phyloP scores from a whole-genome alignment of 768 basidiomycete species.

The Leucosporidium yakuticum region DNA sequence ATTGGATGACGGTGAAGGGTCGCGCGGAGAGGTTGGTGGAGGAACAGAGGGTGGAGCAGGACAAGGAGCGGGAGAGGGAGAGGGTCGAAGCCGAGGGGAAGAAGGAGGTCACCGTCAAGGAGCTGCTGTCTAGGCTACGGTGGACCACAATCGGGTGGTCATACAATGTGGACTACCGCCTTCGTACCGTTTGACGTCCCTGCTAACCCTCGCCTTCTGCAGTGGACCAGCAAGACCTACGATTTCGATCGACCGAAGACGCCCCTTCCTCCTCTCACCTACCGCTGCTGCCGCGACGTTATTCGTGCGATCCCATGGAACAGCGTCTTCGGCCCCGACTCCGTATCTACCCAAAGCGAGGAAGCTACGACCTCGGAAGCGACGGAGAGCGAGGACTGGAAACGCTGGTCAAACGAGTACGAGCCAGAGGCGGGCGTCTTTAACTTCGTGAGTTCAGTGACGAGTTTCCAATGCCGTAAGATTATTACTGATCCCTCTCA shows the following conservation, averaged over 20 bases:
- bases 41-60: background rate
- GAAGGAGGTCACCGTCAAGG: constrained; percentile 30
- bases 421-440: constrained; percentile 94
- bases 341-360: constrained; percentile 34
- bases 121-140: constrained; percentile 68
- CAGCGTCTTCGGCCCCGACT: constrained; percentile 50
- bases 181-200: background rate
- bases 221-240: constrained; percentile 95
- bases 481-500: background rate
- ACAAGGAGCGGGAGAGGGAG: background rate
- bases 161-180: constrained; percentile 55
- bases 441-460: constrained; percentile 73
- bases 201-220: background rate
- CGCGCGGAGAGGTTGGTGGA: background rate
- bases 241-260: constrained; percentile 70
- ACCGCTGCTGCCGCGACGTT: constrained; percentile 57
- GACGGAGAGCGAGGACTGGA: constrained; percentile 63
- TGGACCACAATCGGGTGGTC: constrained; percentile 97
- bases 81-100: constrained; percentile 2
- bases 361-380: constrained; percentile 40
- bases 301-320: constrained; percentile 66
- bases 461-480: background rate
- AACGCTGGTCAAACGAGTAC: constrained; percentile 68
- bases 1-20: background rate
- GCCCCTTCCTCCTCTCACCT: constrained; percentile 56